phyloP scores from a whole-genome alignment of 805 yeast species.

The Blastobotrys peoriensis region DNA sequence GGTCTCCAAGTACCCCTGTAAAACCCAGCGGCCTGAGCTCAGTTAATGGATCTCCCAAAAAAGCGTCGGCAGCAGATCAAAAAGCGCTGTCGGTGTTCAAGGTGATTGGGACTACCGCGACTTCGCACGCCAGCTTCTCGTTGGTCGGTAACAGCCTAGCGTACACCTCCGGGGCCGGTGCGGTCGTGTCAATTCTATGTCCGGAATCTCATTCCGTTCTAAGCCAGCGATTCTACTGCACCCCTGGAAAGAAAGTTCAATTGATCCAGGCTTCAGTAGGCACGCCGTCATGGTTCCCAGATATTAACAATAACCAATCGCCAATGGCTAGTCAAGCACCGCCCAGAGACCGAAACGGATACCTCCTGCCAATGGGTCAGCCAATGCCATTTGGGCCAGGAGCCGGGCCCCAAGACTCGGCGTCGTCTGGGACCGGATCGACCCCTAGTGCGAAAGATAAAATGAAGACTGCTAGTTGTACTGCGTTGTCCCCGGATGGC shows the following conservation, averaged over 20 bases:
- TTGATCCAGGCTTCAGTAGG: slow-evolving; percentile 6
- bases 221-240: slow-evolving; percentile 14
- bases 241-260: slow-evolving; percentile 16
- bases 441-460: slow-evolving; percentile 30
- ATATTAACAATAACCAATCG: not conserved
- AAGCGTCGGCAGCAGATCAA: not conserved
- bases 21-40: not conserved
- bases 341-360: slow-evolving; percentile 12
- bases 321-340: not conserved
- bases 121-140: slow-evolving; percentile 11
- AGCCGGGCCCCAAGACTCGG: not conserved
- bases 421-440: slow-evolving; percentile 5
- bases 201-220: slow-evolving; percentile 1
- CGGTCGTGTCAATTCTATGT: slow-evolving; percentile 16
- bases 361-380: slow-evolving; percentile 1
- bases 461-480: slow-evolving; percentile 48
- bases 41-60: not conserved
- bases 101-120: slow-evolving; percentile 22
- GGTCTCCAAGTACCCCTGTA: not conserved
- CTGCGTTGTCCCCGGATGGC: slow-evolving; percentile 53
- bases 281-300: slow-evolving; percentile 9
- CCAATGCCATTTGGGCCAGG: not conserved
- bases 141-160: slow-evolving; percentile 17
- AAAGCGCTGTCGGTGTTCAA: slow-evolving; percentile 1
- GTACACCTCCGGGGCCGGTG: slow-evolving; percentile 28